Evolutionary conservation across 2,329 filamentous ascomycete species (phyloP), one percentile per base, ranked within the genome.

Genomic region (Botrytis pseudocinerea): DNA sequence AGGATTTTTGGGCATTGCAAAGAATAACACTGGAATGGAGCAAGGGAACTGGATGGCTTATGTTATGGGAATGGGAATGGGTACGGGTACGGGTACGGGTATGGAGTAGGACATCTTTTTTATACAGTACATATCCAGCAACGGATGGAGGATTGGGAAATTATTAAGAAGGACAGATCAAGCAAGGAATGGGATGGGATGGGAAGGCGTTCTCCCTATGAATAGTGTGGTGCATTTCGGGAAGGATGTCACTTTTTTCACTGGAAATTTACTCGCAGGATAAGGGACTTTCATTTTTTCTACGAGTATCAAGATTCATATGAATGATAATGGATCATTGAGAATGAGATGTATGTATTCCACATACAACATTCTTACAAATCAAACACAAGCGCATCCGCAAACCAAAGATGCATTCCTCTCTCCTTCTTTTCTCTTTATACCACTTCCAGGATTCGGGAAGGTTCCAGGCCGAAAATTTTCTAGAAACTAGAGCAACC

Each of bases 51-150:
- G 64, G 35, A 68, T 54, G 64, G 64, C 7, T 40, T 57, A 54
- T 35, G 64, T 18, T 40, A 71, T 54, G 44, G 69, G 44, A 12
- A 38, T 65, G 59, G 46, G 22, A n/a, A 32, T 32, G 32, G 32
- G 32, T 38, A 54, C 28, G 60, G 61, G 28, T 38, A 54, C 38
- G 60, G 61, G 44, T 18, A 46, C 65, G 59, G 61, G 38, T 38
- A 65, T 38, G 69, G 62, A 28, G 69, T 63, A 66, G 69, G 60
- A 42, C 48, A 32, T 66, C 44, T 71, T 66, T 65, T 62, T 64
- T 59, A 71, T 42, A 71, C 48, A 63, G 54, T 51, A 71, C 22
- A 71, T 65, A 66, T 71, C 69, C 69, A 51, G 69, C 60, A 71
- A 71, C 69, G 69, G 69, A 71, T 46, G 38, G 46, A 44, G 25